phyloP scores from a whole-genome alignment of 495 filamentous ascomycete species.

The Aspergillus sclerotiicarbonarius region DNA sequence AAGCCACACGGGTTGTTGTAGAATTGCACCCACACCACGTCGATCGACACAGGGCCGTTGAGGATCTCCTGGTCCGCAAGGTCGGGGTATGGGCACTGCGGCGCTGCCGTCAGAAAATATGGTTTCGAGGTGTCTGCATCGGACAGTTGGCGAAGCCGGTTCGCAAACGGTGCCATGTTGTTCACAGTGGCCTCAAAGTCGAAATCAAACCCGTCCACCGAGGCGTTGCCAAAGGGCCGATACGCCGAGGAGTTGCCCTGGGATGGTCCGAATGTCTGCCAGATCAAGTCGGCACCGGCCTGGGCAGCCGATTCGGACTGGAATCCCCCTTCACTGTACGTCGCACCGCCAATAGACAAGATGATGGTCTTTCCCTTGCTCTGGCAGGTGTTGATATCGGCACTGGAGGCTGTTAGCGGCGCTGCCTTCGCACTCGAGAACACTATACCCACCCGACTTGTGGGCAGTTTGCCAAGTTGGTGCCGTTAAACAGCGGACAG shows the following conservation, averaged over 20 bases:
- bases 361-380: slow-evolving; percentile 61
- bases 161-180: slow-evolving; percentile 56
- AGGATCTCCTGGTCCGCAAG: slow-evolving; percentile 57
- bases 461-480: slow-evolving; percentile 57
- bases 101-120: slow-evolving; percentile 64
- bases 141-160: slow-evolving; percentile 53
- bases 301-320: slow-evolving; percentile 48
- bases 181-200: slow-evolving; percentile 55
- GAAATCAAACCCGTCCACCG: slow-evolving; percentile 72
- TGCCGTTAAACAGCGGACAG: slow-evolving; percentile 57
- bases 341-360: slow-evolving; percentile 65
- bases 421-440: background rate
- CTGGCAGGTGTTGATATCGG: slow-evolving; percentile 67
- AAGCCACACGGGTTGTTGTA: slow-evolving; percentile 74
- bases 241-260: slow-evolving; percentile 24
- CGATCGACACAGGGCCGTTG: slow-evolving; percentile 50
- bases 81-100: slow-evolving; percentile 67
- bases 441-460: slow-evolving; percentile 53
- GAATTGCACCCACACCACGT: slow-evolving; percentile 70
- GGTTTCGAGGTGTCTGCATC: slow-evolving; percentile 46
- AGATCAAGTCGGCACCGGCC: slow-evolving; percentile 58
- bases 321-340: slow-evolving; percentile 63
- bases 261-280: slow-evolving; percentile 65
- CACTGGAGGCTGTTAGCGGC: slow-evolving; percentile 23
- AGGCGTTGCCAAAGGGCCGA: slow-evolving; percentile 63